phyloP scores from a whole-genome alignment of 768 basidiomycete genomes.

The Phaeolepiota aurea region DNA sequence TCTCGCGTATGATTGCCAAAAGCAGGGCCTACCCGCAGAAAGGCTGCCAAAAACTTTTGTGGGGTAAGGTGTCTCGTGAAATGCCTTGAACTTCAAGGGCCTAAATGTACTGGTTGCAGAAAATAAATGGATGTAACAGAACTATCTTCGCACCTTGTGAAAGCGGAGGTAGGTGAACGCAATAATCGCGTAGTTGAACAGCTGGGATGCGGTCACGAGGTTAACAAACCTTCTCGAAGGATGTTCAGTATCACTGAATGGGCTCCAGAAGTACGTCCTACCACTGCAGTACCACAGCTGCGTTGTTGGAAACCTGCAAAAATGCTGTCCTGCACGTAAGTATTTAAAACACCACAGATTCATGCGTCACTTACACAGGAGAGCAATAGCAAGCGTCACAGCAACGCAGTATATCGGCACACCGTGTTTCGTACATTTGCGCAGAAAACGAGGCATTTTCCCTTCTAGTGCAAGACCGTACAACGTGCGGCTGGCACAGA shows the following conservation, averaged over 20 bases:
- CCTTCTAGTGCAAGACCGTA: constrained; percentile 53
- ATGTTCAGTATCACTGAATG: background rate
- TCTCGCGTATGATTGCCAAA: no score
- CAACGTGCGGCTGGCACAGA: constrained; percentile 46
- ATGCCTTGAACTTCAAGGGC: constrained; percentile 37
- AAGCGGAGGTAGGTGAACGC: constrained; percentile 41
- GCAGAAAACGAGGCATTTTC: constrained; percentile 46
- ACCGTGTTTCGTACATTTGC: constrained; percentile 42
- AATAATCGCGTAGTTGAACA: constrained; percentile 39
- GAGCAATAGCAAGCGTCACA: constrained; percentile 28
- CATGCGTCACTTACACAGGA: constrained; percentile 20
- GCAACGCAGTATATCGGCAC: constrained; percentile 50
- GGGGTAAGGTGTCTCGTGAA: constrained; percentile 32
- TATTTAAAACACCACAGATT: background rate
- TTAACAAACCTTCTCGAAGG: constrained; percentile 32
- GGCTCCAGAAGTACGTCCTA: constrained; percentile 8
- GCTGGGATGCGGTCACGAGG: constrained; percentile 38
- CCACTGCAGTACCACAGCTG: constrained; percentile 41
- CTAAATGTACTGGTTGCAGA: no score
- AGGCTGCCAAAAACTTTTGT: constrained; percentile 41
- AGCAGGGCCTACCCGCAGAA: constrained; percentile 31
- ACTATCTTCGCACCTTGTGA: constrained; percentile 21
- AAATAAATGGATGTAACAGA: no score
- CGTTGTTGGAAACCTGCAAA: constrained; percentile 39
- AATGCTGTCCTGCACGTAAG: constrained; percentile 23